phyloP scores from a whole-genome alignment of 768 basidiomycete species.

The Pisolithus albus region DNA sequence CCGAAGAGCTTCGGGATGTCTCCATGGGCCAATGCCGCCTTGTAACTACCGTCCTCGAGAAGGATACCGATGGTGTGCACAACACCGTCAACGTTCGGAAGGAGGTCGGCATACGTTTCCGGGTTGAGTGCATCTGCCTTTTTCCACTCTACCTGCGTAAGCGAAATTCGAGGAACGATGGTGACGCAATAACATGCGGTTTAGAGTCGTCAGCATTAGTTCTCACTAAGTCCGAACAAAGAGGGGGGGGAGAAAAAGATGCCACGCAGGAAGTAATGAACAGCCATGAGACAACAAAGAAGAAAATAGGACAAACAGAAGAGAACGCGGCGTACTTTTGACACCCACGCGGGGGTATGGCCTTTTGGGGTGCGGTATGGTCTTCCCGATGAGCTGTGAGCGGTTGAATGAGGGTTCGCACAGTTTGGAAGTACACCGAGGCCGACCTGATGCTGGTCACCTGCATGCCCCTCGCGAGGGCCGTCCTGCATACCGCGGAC shows the following conservation, averaged over 20 bases:
- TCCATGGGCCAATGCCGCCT: slow-evolving; percentile 57
- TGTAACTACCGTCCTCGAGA: slow-evolving; percentile 77
- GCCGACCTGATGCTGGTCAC: slow-evolving; percentile 85
- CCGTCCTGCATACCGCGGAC: slow-evolving; percentile 88
- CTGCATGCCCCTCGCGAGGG: slow-evolving; percentile 73
- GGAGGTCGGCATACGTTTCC: slow-evolving; percentile 58
- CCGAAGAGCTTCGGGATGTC: slow-evolving; percentile 46
- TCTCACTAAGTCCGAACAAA: background rate
- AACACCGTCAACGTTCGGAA: slow-evolving; percentile 64
- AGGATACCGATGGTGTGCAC: slow-evolving; percentile 94
- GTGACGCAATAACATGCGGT: background rate
- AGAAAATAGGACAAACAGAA: slow-evolving; percentile 1
- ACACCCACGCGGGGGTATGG: slow-evolving; percentile 80
- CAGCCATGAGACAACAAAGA: background rate
- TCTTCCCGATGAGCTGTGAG: slow-evolving; percentile 69
- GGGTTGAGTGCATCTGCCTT: slow-evolving; percentile 78
- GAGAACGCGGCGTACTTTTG: slow-evolving; percentile 43
- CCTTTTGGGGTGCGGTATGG: slow-evolving; percentile 88
- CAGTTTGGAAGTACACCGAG: slow-evolving; percentile 1
- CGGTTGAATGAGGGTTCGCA: background rate
- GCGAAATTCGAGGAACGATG: background rate
- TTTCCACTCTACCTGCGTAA: slow-evolving; percentile 76
- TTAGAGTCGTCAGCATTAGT: background rate
- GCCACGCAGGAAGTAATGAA: background rate
- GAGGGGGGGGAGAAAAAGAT: too few relatives aligned